Base-by-base conservation (phyloP, 2,329 filamentous ascomycete genomes). In the Chrysosporium queenslandicum region DNA sequence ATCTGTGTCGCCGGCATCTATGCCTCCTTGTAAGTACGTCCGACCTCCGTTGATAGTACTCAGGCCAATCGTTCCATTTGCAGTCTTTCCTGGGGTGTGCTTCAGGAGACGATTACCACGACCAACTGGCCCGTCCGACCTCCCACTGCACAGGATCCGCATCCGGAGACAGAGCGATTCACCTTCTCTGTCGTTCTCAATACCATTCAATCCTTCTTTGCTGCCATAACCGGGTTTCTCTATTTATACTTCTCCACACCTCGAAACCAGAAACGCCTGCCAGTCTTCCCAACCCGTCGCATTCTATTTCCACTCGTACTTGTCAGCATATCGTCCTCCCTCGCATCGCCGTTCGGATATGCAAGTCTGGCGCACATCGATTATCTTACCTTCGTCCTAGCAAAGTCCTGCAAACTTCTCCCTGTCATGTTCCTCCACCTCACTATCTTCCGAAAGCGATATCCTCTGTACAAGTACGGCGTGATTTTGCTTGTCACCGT, bases 321-420 rank as follows among this genome's bases (percentile, higher is more conserved):
- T 54, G 88, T 98, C 54, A 87, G 89, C 59, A 71, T 96, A 52
- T 95, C 89, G 3, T 86, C 82, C 61, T 89, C 87, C 3, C 84
- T 97, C 49, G 89, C 91, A 36, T 89, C 85, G n/a, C 91, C 91
- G 2, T 96, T 96, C 64, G 92, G 91, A 60, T 97, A 97, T 71
- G 90, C 92, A 46, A 86, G 83, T 54, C 82, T 97, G 47, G 83
- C 85, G 34, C 89, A 97, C 68, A 89, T 97, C 70, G 92, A 97
- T 78, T 97, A 97, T 72, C 87, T 97, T 64, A 96, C 92, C 27
- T 97, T 94, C 72, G 87, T 96, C 60, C 85, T 98, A 39, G 91
- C 92, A 61, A 97, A 98, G 73, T 90, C 85, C 62, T 98, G 92
- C 83, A 98, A 98, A 74, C 79, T 98, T 18, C 82, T 98, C n/a